Evolutionary conservation across 1,139 yeast genomes (phyloP).

Genomic region (Wickerhamomyces sp.): DNA sequence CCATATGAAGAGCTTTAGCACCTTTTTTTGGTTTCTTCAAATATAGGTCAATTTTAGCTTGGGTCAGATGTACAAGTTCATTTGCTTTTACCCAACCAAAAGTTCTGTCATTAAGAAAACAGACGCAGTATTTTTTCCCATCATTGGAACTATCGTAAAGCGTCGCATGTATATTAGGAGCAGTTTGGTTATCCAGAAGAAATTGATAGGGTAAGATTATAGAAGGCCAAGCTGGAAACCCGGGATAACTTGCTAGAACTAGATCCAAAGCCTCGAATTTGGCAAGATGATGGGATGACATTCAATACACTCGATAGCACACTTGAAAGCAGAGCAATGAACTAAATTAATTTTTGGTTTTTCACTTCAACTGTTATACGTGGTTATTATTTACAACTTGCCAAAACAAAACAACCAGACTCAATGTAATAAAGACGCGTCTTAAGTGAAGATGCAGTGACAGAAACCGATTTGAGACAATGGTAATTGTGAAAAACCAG

Average conservation of each 20-base stretch:
- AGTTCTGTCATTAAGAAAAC: neutral
- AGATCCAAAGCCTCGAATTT: slow-evolving; percentile 28
- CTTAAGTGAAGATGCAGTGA: too few species aligned
- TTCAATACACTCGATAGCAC: too few species aligned
- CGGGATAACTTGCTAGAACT: slow-evolving; percentile 31
- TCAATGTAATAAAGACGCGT: too few species aligned
- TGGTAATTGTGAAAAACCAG: too few species aligned
- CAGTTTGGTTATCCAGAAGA: neutral
- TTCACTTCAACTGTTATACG: too few species aligned
- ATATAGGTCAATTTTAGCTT: neutral
- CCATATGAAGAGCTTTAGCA: neutral
- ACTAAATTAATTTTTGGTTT: neutral
- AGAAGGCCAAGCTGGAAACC: slow-evolving; percentile 33
- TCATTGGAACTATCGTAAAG: neutral
- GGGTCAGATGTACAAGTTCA: neutral
- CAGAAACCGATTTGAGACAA: too few species aligned
- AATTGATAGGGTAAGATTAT: slow-evolving; percentile 4
- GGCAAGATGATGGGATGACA: neutral
- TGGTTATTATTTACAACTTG: too few species aligned
- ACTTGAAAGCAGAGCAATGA: neutral
- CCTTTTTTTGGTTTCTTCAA: too few species aligned
- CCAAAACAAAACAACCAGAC: too few species aligned
- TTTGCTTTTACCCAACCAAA: neutral
- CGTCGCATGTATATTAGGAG: neutral
- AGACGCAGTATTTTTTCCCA: neutral